Conservation (phyloP, 352 stramenopile species). For the Globisporangium recalcitrans region DNA sequence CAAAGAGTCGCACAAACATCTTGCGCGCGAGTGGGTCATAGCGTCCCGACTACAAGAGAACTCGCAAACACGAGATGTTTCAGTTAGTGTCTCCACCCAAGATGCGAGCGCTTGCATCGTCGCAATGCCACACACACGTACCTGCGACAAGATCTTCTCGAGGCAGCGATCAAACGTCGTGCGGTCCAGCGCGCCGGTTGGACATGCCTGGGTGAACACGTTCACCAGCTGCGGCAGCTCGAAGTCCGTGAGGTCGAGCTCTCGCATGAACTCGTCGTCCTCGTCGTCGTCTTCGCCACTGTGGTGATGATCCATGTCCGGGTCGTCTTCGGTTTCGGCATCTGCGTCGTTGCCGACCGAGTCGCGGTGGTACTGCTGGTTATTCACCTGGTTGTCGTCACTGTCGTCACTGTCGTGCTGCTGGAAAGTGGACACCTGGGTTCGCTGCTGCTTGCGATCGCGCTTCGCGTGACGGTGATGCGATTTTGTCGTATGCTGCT, state of each 20-base stretch:
- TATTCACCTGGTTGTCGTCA: slow-evolving; percentile 19
- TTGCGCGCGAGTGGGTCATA: slow-evolving; percentile 63
- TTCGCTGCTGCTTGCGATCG: slow-evolving; percentile 9
- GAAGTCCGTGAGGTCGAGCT: slow-evolving; percentile 80
- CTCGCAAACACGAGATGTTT: too few species aligned
- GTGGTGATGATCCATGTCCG: slow-evolving; percentile 16
- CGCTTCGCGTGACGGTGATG: slow-evolving; percentile 9
- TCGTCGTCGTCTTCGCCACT: slow-evolving; percentile 20
- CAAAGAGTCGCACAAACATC: slow-evolving; percentile 79
- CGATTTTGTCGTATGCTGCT: background rate
- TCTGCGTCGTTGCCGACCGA: slow-evolving; percentile 20
- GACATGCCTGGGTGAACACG: slow-evolving; percentile 75
- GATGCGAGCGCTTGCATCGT: background rate
- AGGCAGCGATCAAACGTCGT: slow-evolving; percentile 63
- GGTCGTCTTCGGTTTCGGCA: slow-evolving; percentile 15
- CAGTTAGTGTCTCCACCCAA: background rate
- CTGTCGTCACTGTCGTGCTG: slow-evolving; percentile 4
- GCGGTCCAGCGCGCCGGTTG: slow-evolving; percentile 62
- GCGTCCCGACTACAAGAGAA: slow-evolving; percentile 34
- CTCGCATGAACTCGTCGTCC: slow-evolving; percentile 37
- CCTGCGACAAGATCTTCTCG: slow-evolving; percentile 79
- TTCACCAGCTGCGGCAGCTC: slow-evolving; percentile 79
- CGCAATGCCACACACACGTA: slow-evolving; percentile 3
- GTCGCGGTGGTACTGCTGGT: slow-evolving; percentile 16
- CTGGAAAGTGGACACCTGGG: slow-evolving; percentile 11